Conservation (phyloP, 441 rosid genomes). For the Theobroma grandiflorum region DNA sequence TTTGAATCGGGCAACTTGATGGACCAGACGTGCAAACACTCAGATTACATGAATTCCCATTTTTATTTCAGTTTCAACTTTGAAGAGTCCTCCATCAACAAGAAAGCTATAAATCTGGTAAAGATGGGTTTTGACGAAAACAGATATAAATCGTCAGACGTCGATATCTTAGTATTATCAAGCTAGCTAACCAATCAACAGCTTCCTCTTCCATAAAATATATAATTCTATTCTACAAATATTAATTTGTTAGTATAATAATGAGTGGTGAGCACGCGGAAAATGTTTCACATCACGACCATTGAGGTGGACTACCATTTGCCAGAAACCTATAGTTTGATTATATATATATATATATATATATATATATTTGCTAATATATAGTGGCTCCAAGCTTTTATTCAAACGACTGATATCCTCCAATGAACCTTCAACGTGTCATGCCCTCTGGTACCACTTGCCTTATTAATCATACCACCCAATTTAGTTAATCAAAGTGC, state of each 20-base stretch:
- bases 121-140: background rate
- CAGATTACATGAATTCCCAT: background rate
- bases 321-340: constrained; percentile 6
- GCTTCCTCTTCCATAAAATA: background rate
- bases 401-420: background rate
- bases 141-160: background rate
- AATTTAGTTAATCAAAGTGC: constrained; percentile 8
- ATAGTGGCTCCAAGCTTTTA: background rate
- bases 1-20: background rate
- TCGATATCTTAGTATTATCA: too few relatives aligned
- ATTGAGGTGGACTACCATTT: constrained; percentile 3
- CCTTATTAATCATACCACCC: background rate
- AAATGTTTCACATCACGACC: constrained; percentile 18
- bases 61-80: too few relatives aligned
- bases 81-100: too few relatives aligned
- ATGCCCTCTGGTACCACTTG: background rate
- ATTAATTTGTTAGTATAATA: background rate
- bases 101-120: too few relatives aligned
- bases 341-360: background rate
- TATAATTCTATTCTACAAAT: background rate
- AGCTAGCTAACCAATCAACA: background rate
- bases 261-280: constrained; percentile 29
- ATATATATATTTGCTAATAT: background rate
- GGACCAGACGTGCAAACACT: background rate
- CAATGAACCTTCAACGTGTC: constrained; percentile 5